Base-by-base conservation (phyloP, 768 basidiomycete genomes). In the Pulveroboletus sp. region DNA sequence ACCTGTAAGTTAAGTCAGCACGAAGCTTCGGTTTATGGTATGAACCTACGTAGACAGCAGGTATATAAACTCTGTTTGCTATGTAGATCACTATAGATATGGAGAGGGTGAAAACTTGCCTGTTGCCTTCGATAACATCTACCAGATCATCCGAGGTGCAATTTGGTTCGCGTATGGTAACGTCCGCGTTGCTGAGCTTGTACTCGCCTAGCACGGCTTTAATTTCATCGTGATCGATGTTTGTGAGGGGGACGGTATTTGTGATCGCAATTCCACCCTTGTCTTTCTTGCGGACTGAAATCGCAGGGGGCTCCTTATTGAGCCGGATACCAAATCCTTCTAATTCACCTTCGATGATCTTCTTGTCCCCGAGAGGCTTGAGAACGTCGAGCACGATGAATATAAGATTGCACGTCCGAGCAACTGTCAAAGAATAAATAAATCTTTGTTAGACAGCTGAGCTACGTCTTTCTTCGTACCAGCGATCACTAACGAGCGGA, bases 321-420 rank as follows among this genome's bases (percentile, higher is more conserved):
- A 97, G 74, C 41, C 94, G 80, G 58, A 97, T 97, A 10, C 95
- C 97, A 61, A 98, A 98, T n/a, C 94, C 93, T 76, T 99, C 97
- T 51, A 99, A 72, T 67, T 99, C 97, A 29, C 75, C 62, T 70
- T 97, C 93, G 49, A 99, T 91, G 60, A 97, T 72, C 49, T 79
- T 87, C 63, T 97, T 93, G 74, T 98, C 95, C 21, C 87, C 90
- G 16, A 98, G 81, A n/a, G 97, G 97, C 72, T 98, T 99, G 31
- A 97, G 80, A 23, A 99, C 97, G 62, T 99, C 97, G 41, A 99
- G 81, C 24, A 98, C 90, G 67, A 99, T 98, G 70, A 98, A 98
- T 52, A 99, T 97, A 31, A 98, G 84, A 68, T 97, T 92, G 68
- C 97, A 98, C 34, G 97, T 98, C 51, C 97, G 84, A 8, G 97